Percentiles rank a stretch among this genome's conserved stretches.
Evolutionary conservation across 495 filamentous ascomycete species (phyloP).

Genomic region (Aspergillus diversus): DNA sequence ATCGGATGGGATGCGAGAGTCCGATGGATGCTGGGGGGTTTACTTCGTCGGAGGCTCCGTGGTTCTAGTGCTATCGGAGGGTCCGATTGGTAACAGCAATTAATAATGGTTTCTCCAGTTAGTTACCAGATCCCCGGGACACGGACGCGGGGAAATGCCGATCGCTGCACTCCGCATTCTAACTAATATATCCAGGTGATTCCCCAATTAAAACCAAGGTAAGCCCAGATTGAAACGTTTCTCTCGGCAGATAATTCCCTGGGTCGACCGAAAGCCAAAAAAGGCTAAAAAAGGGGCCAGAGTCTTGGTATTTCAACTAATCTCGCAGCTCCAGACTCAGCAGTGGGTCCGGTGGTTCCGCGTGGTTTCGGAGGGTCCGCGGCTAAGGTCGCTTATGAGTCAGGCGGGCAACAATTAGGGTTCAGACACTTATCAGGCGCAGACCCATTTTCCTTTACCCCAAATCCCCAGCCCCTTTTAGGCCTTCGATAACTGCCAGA

Average conservation of each 20-base stretch:
- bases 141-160: not conserved
- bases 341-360: not conserved
- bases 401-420: not conserved
- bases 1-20: not conserved
- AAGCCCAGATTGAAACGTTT: no score
- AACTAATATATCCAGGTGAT: not conserved
- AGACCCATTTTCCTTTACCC: not conserved
- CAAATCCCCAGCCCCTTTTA: not conserved
- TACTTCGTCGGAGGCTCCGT: not conserved
- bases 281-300: no score
- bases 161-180: conserved; percentile 1
- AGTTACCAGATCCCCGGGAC: not conserved
- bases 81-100: not conserved
- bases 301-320: no score
- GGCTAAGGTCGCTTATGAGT: not conserved
- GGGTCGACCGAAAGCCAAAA: no score
- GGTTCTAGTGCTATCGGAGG: not conserved
- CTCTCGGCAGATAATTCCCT: no score
- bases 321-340: no score
- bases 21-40: not conserved
- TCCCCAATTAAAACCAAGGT: not conserved
- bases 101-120: no score
- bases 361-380: not conserved
- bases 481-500: no score
- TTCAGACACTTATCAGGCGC: not conserved